Base-by-base conservation (phyloP, 179 eudicot species). In the Spergularia azorica region DNA sequence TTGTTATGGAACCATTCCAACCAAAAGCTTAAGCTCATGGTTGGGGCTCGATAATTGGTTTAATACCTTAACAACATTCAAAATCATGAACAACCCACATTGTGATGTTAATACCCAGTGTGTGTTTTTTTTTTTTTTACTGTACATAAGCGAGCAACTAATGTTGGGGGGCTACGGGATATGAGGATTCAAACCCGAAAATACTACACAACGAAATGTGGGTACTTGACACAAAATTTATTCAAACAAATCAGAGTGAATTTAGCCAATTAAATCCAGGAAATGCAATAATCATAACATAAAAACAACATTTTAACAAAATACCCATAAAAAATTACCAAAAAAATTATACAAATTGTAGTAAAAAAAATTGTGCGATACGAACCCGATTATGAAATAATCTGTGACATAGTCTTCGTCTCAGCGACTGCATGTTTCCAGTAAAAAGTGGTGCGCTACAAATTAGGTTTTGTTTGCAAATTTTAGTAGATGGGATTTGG, bases 341-440 rank as follows among this genome's bases (percentile, higher is more conserved):
- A 43, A 17, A 60, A n/a, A 20, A 65, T 0, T 46, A 13, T 2
- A 6, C 15, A 64, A 62, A 16, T 15, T 3, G 69, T 10, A 17
- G 21, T 55, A 60, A 57, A 26, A 64, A 21, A 39, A 26, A 36
- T 15, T 21, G 50, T 8, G 57, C 51, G 18, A 62, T 69, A 78
- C 84, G 8, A 69, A 82, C 84, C 70, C 61, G 71, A 48, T 18
- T 66, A 74, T 32, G 16, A 0, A 71, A 36, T 55, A 72, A 36
- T 75, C 55, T 71, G 13, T 59, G 85, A 71, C 79, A 79, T 18
- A 71, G 14, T 52, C 63, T 70, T 50, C 70, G 66, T 51, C 76
- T 60, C 1, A 82, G 16, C 1, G 60, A 75, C 36, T 75, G 85
- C 85, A 79, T 82, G 60, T 60, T 80, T 58, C 16, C 16, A n/a